Evolutionary conservation across 192 early-diverging fungal genomes (phyloP).

Genomic region (Coemansia sp.): DNA sequence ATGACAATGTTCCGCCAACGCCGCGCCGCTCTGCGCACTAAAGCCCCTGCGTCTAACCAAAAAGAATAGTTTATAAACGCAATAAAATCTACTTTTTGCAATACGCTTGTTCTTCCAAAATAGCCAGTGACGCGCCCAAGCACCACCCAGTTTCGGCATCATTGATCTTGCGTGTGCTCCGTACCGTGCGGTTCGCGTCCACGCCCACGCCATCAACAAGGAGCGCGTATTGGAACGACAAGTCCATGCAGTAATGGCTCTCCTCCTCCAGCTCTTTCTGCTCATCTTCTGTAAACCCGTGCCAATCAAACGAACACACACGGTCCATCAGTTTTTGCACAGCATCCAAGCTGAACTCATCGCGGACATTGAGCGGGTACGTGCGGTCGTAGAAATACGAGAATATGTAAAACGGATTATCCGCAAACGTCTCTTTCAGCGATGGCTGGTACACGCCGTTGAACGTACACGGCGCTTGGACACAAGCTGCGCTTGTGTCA

Average conservation of each 20-base stretch:
- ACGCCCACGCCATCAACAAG: slow-evolving; percentile 85
- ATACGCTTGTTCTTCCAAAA: slow-evolving; percentile 63
- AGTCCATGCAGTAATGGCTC: slow-evolving; percentile 86
- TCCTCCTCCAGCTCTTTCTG: slow-evolving; percentile 50
- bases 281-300: slow-evolving; percentile 58
- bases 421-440: slow-evolving; percentile 64
- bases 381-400: slow-evolving; percentile 95
- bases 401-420: slow-evolving; percentile 87
- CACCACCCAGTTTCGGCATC: slow-evolving; percentile 96
- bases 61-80: not conserved
- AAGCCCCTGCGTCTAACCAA: not conserved
- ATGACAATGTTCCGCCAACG: not conserved
- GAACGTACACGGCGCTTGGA: slow-evolving; percentile 77
- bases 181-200: slow-evolving; percentile 63
- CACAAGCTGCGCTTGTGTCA: slow-evolving; percentile 68
- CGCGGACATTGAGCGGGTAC: slow-evolving; percentile 66
- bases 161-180: slow-evolving; percentile 88
- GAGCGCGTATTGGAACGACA: slow-evolving; percentile 84
- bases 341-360: slow-evolving; percentile 71
- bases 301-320: slow-evolving; percentile 62
- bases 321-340: slow-evolving; percentile 65
- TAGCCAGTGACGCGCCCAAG: slow-evolving; percentile 85
- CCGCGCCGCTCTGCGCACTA: not conserved
- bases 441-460: slow-evolving; percentile 90
- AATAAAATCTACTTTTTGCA: slow-evolving; percentile 16